Percentiles rank a stretch among this genome's conserved stretches.
Conservation (phyloP, 1,139 yeast genomes). For the Hansenula lynferdii region DNA sequence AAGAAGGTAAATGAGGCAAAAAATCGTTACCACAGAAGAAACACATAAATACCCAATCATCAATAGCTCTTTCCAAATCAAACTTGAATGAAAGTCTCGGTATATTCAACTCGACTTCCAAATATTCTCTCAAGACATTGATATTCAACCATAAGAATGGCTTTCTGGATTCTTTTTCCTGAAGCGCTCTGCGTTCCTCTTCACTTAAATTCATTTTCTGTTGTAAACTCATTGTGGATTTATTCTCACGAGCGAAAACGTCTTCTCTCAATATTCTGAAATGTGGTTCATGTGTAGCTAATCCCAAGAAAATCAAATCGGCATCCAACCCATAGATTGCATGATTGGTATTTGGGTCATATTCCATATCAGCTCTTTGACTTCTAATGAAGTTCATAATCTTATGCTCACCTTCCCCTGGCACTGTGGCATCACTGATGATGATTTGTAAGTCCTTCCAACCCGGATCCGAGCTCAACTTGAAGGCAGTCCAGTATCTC, state of each 20-base stretch:
- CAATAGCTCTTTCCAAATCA: constrained; percentile 92
- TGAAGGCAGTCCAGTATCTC: constrained; percentile 87
- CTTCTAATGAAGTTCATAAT: constrained; percentile 91
- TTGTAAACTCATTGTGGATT: constrained; percentile 38
- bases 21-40: constrained; percentile 99
- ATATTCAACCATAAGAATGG: constrained; percentile 96
- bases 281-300: constrained; percentile 97
- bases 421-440: constrained; percentile 93
- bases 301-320: constrained; percentile 91
- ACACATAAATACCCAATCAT: constrained; percentile 99
- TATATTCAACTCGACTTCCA: constrained; percentile 73
- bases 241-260: constrained; percentile 74
- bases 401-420: constrained; percentile 99
- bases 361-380: constrained; percentile 79
- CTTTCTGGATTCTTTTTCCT: constrained; percentile 59
- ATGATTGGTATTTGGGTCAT: constrained; percentile 86
- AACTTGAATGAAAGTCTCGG: constrained; percentile 69
- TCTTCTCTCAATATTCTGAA: constrained; percentile 93
- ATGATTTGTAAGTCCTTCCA: constrained; percentile 86
- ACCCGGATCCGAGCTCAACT: constrained; percentile 79
- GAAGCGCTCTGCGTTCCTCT: constrained; percentile 50
- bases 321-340: constrained; percentile 98
- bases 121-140: constrained; percentile 81
- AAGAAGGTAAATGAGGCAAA: constrained; percentile 91
- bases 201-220: constrained; percentile 57